Base-by-base conservation (phyloP, 371 early-diverging fungal genomes). In the Sanchytrium tribonematis region DNA sequence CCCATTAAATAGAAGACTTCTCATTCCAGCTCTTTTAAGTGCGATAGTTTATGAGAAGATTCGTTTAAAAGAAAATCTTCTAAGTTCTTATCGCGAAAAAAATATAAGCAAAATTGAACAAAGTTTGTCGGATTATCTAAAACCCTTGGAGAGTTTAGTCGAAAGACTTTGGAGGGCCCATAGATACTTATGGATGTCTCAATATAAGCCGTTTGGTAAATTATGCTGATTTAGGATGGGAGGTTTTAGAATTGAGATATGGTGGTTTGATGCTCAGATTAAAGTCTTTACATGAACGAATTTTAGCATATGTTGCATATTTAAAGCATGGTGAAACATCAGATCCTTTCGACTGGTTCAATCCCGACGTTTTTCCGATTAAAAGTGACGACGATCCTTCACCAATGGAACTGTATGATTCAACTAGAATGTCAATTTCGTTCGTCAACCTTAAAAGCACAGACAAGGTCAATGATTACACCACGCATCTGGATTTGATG, bases 161-260 rank as follows among this genome's bases (percentile, higher is more conserved):
- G 83, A 85, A 68, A 78, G 74, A 31, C 80, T 90, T 30, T 88
- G 88, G 88, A 80, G 80, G 66, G 86, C 81, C 71, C 90, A 90
- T 74, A 84, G 90, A 1, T 75, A 78, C 1, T 71, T 86, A 71
- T 90, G 90, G 90, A 80, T 83, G 73, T 77, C 79, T 69, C 84
- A 82, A 69, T 85, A 84, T 75, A 86, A 86, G 70, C 88, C 90
- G 0, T 88, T 88, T 80, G 90, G 90, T 0, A 66, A 2, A 1
- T 28, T 22, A 0, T 28, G 1, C n/a, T 22, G 29, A 66, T 1
- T 1, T 1, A 28, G 27, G n/a, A 27, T 28, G 27, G 12, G 0
- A 0, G 27, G 5, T 86, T 0, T 70, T 90, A 1, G 89, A 90
- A 72, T 74, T 84, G 69, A 82, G 90, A 31, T 90, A 90, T 74